Evolutionary conservation across 2,329 filamentous ascomycete genomes (phyloP).

Genomic region (Myriosclerotinia duriaeana): DNA sequence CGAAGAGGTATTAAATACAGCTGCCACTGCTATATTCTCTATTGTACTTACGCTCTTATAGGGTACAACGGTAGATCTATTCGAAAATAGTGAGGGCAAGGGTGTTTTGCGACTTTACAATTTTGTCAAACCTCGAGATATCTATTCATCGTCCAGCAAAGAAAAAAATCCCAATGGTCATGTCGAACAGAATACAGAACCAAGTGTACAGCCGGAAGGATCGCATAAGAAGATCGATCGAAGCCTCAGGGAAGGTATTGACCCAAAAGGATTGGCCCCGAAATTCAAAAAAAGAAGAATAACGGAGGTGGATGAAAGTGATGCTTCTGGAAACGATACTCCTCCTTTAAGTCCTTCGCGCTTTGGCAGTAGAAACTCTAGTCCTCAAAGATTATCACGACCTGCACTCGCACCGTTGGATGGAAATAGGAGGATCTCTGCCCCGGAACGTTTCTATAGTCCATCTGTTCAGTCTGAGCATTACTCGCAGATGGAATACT

Average conservation of each 20-base stretch:
- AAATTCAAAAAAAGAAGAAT: slow-evolving; percentile 17
- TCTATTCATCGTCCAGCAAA: background rate
- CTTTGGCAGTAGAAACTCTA: background rate
- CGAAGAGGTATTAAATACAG: background rate
- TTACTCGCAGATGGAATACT: background rate
- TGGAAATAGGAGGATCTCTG: slow-evolving; percentile 20
- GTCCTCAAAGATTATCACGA: slow-evolving; percentile 10
- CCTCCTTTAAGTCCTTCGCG: background rate
- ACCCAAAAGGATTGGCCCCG: slow-evolving; percentile 15
- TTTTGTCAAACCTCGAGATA: slow-evolving; percentile 16
- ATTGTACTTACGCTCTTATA: background rate
- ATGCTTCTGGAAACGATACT: slow-evolving; percentile 7
- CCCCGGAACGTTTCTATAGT: background rate
- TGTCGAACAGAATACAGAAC: background rate
- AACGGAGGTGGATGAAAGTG: slow-evolving; percentile 18
- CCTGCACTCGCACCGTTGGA: slow-evolving; percentile 14
- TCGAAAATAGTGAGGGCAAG: slow-evolving; percentile 6
- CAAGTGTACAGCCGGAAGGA: background rate
- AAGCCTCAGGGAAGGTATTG: slow-evolving; percentile 12
- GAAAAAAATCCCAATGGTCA: background rate
- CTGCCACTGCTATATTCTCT: too few relatives aligned
- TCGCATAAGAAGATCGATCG: slow-evolving; percentile 2
- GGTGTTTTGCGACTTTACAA: slow-evolving; percentile 10
- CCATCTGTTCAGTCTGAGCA: slow-evolving; percentile 13
- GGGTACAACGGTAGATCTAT: slow-evolving; percentile 1